phyloP scores from a whole-genome alignment of 2,329 filamentous ascomycete genomes.

The Ophiostoma ips region DNA sequence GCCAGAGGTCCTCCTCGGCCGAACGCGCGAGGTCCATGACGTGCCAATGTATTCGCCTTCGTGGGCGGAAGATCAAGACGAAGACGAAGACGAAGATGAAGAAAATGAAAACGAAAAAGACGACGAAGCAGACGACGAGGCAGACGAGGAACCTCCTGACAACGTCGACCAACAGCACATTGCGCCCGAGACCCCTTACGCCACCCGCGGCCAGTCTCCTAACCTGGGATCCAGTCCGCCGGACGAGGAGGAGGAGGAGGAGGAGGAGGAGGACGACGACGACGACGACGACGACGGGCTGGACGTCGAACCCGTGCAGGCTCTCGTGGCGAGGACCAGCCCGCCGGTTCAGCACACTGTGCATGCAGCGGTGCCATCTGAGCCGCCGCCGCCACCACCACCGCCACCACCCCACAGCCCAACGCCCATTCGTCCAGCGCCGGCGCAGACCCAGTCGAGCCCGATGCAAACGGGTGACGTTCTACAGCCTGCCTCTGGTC shows the following conservation, averaged over 20 bases:
- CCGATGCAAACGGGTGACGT: no score
- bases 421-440: no score
- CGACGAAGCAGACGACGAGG: neutral
- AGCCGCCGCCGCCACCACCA: neutral
- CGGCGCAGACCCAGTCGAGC: no score
- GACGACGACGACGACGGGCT: no score
- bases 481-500: no score
- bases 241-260: no score
- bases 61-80: neutral
- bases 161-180: neutral
- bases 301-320: neutral
- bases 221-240: neutral
- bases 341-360: no score
- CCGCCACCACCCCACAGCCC: neutral
- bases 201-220: neutral
- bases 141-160: neutral
- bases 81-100: neutral
- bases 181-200: neutral
- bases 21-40: no score
- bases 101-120: neutral
- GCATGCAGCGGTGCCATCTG: neutral
- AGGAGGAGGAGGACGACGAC: no score
- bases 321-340: neutral
- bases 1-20: no score
- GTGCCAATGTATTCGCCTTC: no score